phyloP scores from a whole-genome alignment of 2,329 filamentous ascomycete genomes.

The Xylaria sp. region DNA sequence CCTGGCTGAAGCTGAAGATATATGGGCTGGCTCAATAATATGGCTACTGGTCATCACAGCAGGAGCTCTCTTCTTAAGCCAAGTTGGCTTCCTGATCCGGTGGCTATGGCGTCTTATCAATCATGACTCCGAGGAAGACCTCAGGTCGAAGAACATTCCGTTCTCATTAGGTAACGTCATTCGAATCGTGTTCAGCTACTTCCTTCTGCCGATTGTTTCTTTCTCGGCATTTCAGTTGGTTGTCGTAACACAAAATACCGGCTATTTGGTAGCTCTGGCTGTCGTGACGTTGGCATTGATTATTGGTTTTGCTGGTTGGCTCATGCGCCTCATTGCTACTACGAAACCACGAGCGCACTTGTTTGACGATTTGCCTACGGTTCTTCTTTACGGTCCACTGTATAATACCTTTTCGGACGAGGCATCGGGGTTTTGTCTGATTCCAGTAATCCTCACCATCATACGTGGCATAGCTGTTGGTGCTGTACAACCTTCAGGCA shows the following conservation, averaged over 20 bases:
- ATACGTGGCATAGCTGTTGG: conserved; percentile 90
- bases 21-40: conserved; percentile 94
- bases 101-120: conserved; percentile 80
- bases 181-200: conserved; percentile 91
- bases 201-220: conserved; percentile 86
- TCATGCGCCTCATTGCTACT: conserved; percentile 81
- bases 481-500: conserved; percentile 90
- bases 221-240: conserved; percentile 93
- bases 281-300: conserved; percentile 79
- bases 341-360: conserved; percentile 86
- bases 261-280: conserved; percentile 78
- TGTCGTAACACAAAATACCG: conserved; percentile 73
- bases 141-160: conserved; percentile 90
- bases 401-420: conserved; percentile 99
- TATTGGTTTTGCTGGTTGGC: conserved; percentile 79
- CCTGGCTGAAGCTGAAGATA: conserved; percentile 78
- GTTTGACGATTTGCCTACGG: conserved; percentile 91
- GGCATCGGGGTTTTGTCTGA: conserved; percentile 87
- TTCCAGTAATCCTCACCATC: conserved; percentile 86
- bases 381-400: conserved; percentile 89
- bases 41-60: conserved; percentile 85
- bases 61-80: conserved; percentile 74
- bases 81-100: conserved; percentile 79
- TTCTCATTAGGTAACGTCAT: conserved; percentile 84
- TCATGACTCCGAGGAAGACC: conserved; percentile 82